Evolutionary conservation across 1,284 basidiomycete genomes (phyloP), one percentile per base, ranked within the genome.

Genomic region (Crepidotus sp.): DNA sequence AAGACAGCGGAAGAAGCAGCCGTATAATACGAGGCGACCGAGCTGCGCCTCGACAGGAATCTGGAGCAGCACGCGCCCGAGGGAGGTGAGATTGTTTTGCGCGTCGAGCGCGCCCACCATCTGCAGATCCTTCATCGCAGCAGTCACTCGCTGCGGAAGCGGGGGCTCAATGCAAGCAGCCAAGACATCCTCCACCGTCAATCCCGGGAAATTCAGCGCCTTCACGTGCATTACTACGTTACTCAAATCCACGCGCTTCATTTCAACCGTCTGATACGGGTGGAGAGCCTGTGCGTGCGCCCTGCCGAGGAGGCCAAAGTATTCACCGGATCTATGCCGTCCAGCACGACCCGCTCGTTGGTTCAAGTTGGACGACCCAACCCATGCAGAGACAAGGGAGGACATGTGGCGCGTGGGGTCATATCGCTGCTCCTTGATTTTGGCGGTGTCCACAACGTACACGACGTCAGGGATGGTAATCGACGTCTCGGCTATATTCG

Each of bases 201-300:
- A 82, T 40, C 80, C 81, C 5, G 91, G 87, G 61, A 97, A 88
- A 58, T 93, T 84, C 36, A 97, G 75, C n/a, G 93, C 94, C 59
- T 96, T 98, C 65, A 98, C 81, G 61, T 95, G 93, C 94, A 96
- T 94, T 21, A 92, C 88, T 40, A 94, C 83, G 58, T 92, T 90
- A 61, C 80, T 91, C 55, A 93, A 62, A 63, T 93, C 89, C n/a
- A 84, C 80, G 24, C 93, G 77, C 65, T 92, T 93, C 92, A 98
- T 98, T 66, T 97, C 94, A 30, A 97, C 94, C 0, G 83, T 84
- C 63, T 94, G 91, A 59, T 96, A 84, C 26, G 88, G 76, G 48
- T 80, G 74, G 35, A 97, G 71, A 10, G 69, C 65, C 14, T 73
- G 67, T 14, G 82, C 76, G 36, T 86, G 80, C 24, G 68, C 65